phyloP scores from a whole-genome alignment of 2,329 filamentous ascomycete genomes.

The Corinectria fuckeliana region DNA sequence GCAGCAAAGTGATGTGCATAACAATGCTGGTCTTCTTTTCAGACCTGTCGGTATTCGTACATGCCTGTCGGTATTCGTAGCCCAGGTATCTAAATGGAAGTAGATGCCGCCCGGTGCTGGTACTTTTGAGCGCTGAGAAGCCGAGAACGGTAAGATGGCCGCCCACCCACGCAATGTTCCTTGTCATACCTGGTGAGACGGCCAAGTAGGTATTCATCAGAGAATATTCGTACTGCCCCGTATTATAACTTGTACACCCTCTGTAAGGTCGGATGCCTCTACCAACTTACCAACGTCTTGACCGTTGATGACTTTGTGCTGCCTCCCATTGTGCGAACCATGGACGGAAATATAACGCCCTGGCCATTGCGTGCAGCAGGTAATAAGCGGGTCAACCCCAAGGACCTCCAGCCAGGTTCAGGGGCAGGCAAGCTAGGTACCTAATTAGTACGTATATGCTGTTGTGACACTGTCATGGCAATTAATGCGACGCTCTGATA shows the following conservation, averaged over 20 bases:
- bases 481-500: constrained; percentile 15
- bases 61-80: too few relatives aligned
- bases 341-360: neutral
- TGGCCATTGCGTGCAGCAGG: neutral
- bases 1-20: neutral
- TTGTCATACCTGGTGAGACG: neutral
- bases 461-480: constrained; percentile 5
- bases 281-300: too few relatives aligned
- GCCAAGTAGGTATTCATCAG: too few relatives aligned
- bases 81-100: too few relatives aligned
- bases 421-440: constrained; percentile 1
- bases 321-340: neutral
- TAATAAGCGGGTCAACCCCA: constrained; percentile 6
- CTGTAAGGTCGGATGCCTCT: neutral
- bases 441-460: too few relatives aligned
- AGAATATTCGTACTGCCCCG: too few relatives aligned
- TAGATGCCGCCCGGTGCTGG: too few relatives aligned
- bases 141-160: constrained; percentile 1
- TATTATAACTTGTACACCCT: too few relatives aligned
- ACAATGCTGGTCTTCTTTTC: neutral
- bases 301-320: neutral
- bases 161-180: neutral
- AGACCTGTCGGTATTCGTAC: neutral
- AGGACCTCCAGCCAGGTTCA: constrained; percentile 8
- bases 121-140: constrained; percentile 1